Evolutionary conservation across 2,329 filamentous ascomycete genomes (phyloP), one percentile per base, ranked within the genome.

Genomic region (Coniochaeta sp.): DNA sequence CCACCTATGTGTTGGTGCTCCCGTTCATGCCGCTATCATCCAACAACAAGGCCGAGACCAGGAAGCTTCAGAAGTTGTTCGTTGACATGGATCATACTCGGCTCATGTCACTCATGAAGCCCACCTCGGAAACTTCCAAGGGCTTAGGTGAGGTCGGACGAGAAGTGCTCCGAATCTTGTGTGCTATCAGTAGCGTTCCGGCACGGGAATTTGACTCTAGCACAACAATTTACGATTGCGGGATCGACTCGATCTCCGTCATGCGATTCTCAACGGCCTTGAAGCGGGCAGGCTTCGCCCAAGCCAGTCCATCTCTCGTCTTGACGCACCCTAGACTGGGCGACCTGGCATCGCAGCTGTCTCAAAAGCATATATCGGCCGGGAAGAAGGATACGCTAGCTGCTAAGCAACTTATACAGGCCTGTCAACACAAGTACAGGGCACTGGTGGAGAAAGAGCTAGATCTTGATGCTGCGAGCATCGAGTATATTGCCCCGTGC

Each of bases 1-100:
- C 93, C 0, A 93, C 91, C 0, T 90, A 95, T 68, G 86, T 96
- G 61, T 77, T 96, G 26, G 83, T 82, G 3, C 74, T 96, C 8
- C 81, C 86, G 0, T 80, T 77, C 8, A 86, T 97, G 59, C 93
- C 93, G 0, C 78, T 97, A 0, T 96, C 91, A 1, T 78, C 89
- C 7, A 97, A 96, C 71, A 96, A 96, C 73, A 97, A 97, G 70
- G 88, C 89, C 0, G 92, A 97, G 67, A 79, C 81, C 7, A 93
- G 89, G 67, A 78, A 80, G 38, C 74, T 97, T 2, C 87, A 83
- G 60, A 72, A 74, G 0, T 73, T 96, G 1, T 96, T 93, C 67
- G 73, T 81, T 10, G 74, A 76, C 0, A 70, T 93, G 3, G 79
- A 82, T 0, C 74, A 82, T 0, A 83, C 85, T 36, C 77, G 87